Evolutionary conservation across 2,329 filamentous ascomycete species (phyloP).

Genomic region (Penicillium sp.): DNA sequence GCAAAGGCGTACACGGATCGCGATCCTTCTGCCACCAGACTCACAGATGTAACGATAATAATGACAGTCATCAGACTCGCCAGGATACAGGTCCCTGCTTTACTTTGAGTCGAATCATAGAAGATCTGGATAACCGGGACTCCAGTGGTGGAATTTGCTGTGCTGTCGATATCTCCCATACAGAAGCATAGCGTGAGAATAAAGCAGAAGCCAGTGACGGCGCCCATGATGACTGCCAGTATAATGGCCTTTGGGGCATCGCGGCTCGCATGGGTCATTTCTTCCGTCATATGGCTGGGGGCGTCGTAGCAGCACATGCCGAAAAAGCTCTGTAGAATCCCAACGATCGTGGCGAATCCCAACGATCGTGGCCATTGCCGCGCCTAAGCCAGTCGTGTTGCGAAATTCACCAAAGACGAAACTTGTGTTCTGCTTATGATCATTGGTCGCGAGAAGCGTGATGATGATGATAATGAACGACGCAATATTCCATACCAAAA

Average conservation of each 20-base stretch:
- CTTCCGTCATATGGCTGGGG: conserved; percentile 55
- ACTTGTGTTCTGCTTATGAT: conserved; percentile 52
- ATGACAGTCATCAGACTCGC: conserved; percentile 49
- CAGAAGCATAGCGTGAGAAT: conserved; percentile 52
- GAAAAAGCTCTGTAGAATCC: conserved; percentile 54
- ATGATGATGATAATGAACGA: conserved; percentile 54
- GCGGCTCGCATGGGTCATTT: conserved; percentile 38
- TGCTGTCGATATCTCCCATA: conserved; percentile 50
- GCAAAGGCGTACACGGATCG: conserved; percentile 41
- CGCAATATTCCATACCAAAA: conserved; percentile 54
- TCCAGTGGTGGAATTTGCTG: conserved; percentile 47
- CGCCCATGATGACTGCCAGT: conserved; percentile 44
- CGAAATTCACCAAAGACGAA: conserved; percentile 59
- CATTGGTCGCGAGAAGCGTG: conserved; percentile 53
- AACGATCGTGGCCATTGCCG: conserved; percentile 51
- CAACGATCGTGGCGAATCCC: conserved; percentile 53
- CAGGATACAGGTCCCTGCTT: conserved; percentile 44
- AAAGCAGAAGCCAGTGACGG: conserved; percentile 50
- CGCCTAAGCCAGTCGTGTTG: conserved; percentile 54
- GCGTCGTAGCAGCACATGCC: conserved; percentile 54
- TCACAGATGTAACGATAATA: conserved; percentile 42
- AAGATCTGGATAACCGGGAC: conserved; percentile 56
- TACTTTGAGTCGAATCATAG: conserved; percentile 46
- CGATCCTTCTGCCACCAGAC: conserved; percentile 45
- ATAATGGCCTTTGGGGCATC: conserved; percentile 47